Base-by-base conservation (phyloP, 306 rosid species). In the Senna tora region DNA sequence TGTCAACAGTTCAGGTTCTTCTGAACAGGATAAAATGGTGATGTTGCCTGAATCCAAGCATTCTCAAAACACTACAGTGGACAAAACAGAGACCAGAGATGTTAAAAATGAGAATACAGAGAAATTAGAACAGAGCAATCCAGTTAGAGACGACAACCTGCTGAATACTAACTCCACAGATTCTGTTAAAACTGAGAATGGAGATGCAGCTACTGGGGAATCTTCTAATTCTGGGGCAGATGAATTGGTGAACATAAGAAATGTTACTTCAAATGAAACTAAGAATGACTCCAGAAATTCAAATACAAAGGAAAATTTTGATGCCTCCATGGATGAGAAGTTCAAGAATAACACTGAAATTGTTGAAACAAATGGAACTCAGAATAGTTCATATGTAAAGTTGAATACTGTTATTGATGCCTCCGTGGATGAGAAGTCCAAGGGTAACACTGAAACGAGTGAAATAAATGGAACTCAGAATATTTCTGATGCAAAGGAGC, bases 301-400 rank as follows among this genome's bases (percentile, higher is more conserved):
- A 50, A 68, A 54, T n/a, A 20, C 56, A 39, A 82, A 79, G 78
- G 87, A 66, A 79, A 87, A 64, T 50, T 36, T 58, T 5, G 87
- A 76, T 81, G 61, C 76, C 38, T 47, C 76, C 41, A 65, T 76
- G 45, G 69, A 78, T 55, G 87, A 77, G 56, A 81, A 86, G 77
- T 75, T 80, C 15, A 73, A 65, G 6, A 80, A 52, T 58, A 62
- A 50, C 34, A 51, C 49, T 9, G 83, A 84, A 59, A 63, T 83
- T 1, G 72, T 58, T 17, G 68, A 65, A 73, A 22, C 68, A 30
- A 64, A 70, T 15, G 56, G 33, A 54, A 49, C 70, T 62, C 74
- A 61, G 64, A 72, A 75, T 55, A 45, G 45, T 73, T 71, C 83
- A 22, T 17, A 39, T 12, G 20, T 30, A n/a, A 80, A 80, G 71